These are phyloP conservation scores for Schizopora paradoxa DNA, from an alignment of 1,284 basidiomycete genomes.

Conservation along the genomic window DNA sequence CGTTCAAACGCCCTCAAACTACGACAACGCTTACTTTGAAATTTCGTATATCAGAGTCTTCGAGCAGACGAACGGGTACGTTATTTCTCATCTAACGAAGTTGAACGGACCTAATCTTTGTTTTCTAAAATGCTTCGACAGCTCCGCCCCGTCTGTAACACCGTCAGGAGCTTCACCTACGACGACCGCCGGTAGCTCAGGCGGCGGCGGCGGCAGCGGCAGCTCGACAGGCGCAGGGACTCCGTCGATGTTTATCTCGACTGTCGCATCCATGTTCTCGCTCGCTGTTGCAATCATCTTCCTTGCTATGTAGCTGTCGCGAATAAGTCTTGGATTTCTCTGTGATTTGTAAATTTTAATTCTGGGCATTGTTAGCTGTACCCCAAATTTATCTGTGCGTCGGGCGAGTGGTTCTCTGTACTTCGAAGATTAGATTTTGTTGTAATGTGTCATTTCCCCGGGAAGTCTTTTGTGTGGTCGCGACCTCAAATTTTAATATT, in stretches of 20 bases:
- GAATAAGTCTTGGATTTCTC: too few relatives aligned
- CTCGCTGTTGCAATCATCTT: not conserved
- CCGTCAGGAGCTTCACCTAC: not conserved
- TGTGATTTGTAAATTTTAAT: too few relatives aligned
- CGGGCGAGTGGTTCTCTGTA: too few relatives aligned
- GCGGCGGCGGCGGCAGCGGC: not conserved
- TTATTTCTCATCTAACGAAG: not conserved
- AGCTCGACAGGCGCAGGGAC: not conserved
- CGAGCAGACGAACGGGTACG: not conserved
- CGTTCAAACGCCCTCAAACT: constrained; percentile 11
- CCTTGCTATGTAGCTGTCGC: constrained; percentile 1
- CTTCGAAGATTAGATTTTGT: too few relatives aligned
- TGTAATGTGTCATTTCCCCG: too few relatives aligned
- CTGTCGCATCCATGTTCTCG: not conserved
- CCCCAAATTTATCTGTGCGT: too few relatives aligned
- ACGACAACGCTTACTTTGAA: constrained; percentile 17
- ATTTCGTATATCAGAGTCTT: constrained; percentile 16
- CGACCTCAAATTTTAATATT: too few relatives aligned
- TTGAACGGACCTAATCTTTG: not conserved
- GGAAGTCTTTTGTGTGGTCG: too few relatives aligned
- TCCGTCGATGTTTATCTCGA: not conserved
- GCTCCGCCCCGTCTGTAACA: not conserved
- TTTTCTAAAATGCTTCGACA: not conserved
- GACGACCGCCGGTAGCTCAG: not conserved
- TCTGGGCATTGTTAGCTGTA: too few relatives aligned